Evolutionary conservation across 2,329 filamentous ascomycete genomes (phyloP).

Genomic region (Xylaria arbuscula): DNA sequence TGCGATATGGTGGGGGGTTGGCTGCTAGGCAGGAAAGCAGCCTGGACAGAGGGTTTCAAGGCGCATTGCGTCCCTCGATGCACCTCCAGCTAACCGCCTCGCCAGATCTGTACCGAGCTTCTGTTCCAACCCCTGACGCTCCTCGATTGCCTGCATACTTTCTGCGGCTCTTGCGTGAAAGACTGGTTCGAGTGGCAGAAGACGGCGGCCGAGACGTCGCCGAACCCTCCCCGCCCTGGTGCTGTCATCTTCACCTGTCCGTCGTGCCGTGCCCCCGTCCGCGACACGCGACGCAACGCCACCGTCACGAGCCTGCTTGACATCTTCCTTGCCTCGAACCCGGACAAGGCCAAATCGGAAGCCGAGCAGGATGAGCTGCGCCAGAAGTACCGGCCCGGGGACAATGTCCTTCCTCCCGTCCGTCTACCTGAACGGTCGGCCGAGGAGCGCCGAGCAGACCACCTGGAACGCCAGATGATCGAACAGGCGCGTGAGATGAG

Average conservation of each 20-base stretch:
- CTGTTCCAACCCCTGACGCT: constrained; percentile 91
- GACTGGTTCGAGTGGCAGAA: constrained; percentile 94
- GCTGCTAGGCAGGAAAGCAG: no score
- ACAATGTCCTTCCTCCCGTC: constrained; percentile 78
- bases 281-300: constrained; percentile 89
- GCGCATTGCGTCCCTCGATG: background rate
- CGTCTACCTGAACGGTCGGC: constrained; percentile 62
- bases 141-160: constrained; percentile 94
- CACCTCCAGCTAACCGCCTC: constrained; percentile 23
- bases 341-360: constrained; percentile 74
- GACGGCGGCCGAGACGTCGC: constrained; percentile 63
- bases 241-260: constrained; percentile 82
- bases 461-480: constrained; percentile 75
- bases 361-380: constrained; percentile 82
- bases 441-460: constrained; percentile 66
- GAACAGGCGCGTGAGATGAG: constrained; percentile 80
- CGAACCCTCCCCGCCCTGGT: constrained; percentile 61
- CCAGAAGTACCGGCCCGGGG: constrained; percentile 81
- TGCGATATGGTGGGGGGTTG: constrained; percentile 30
- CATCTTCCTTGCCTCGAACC: constrained; percentile 85
- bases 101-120: constrained; percentile 94
- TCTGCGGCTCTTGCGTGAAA: constrained; percentile 93
- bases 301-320: constrained; percentile 90
- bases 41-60: background rate
- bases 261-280: constrained; percentile 86